phyloP scores from a whole-genome alignment of 2,329 filamentous ascomycete genomes.

The Sporothrix curviconia region DNA sequence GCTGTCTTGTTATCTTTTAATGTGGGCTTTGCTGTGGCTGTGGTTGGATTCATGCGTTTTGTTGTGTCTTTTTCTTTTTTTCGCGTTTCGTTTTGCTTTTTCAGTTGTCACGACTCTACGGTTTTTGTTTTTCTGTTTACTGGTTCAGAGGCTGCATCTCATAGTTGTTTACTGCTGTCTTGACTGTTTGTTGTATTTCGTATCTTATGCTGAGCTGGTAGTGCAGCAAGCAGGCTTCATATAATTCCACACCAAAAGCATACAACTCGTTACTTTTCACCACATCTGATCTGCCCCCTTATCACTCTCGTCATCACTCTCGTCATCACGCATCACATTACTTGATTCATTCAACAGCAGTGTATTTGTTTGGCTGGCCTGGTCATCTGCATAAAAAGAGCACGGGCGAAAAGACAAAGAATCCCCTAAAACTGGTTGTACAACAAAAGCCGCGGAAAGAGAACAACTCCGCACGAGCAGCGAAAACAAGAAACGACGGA shows the following conservation, averaged over 20 bases:
- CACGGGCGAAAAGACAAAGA: background rate
- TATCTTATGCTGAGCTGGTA: background rate
- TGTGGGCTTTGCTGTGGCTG: background rate
- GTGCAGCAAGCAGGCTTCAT: background rate
- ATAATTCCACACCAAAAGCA: background rate
- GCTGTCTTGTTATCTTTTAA: too few species aligned
- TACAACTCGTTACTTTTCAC: too few species aligned
- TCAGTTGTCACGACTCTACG: too few species aligned
- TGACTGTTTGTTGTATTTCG: background rate
- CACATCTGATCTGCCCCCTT: too few species aligned
- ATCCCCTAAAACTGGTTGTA: constrained; percentile 1
- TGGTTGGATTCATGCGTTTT: background rate
- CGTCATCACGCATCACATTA: background rate
- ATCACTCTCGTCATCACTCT: too few species aligned
- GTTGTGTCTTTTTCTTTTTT: background rate
- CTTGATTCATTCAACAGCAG: background rate
- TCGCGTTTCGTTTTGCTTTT: background rate
- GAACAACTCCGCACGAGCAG: background rate
- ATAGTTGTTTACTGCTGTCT: background rate
- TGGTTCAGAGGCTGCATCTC: background rate
- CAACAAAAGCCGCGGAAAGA: background rate
- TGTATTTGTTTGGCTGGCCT: constrained; percentile 8
- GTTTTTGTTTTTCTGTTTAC: background rate
- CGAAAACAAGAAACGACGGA: background rate
- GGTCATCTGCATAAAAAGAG: background rate